phyloP scores from a whole-genome alignment of 2,329 filamentous ascomycete species.

The Aspergillus floridensis region DNA sequence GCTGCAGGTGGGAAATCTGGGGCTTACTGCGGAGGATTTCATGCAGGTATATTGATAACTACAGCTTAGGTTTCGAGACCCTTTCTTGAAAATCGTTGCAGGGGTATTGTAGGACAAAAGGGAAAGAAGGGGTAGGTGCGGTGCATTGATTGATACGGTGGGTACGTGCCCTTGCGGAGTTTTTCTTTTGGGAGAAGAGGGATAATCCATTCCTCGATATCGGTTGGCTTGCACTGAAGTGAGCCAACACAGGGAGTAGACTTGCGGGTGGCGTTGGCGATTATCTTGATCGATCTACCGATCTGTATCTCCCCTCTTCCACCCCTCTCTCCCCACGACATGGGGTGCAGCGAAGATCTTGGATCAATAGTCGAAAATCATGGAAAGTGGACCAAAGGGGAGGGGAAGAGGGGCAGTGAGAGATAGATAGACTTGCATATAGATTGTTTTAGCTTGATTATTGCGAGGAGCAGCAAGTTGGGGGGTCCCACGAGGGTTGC shows the following conservation, averaged over 20 bases:
- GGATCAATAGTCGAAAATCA: background rate
- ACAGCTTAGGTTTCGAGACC: background rate
- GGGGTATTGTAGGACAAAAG: background rate
- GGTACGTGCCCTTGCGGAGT: too few species aligned
- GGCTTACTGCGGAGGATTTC: constrained; percentile 3
- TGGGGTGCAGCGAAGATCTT: background rate
- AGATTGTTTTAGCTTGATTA: background rate
- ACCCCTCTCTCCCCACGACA: background rate
- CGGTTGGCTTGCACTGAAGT: too few species aligned
- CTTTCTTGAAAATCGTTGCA: background rate
- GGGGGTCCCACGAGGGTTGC: too few species aligned
- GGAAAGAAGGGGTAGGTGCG: background rate
- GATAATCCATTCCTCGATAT: too few species aligned
- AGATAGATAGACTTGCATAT: constrained; percentile 5
- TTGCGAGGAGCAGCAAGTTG: background rate
- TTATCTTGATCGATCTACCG: too few species aligned
- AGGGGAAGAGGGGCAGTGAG: background rate
- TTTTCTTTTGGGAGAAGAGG: too few species aligned
- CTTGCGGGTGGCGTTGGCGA: too few species aligned
- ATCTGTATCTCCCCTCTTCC: too few species aligned
- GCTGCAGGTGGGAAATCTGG: background rate
- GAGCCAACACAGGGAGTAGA: too few species aligned
- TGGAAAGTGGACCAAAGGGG: background rate
- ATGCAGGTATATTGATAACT: background rate
- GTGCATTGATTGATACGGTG: too few species aligned